Evolutionary conservation across 495 filamentous ascomycete genomes (phyloP), one percentile per base, ranked within the genome.

Genomic region (Lindgomyces ingoldianus): DNA sequence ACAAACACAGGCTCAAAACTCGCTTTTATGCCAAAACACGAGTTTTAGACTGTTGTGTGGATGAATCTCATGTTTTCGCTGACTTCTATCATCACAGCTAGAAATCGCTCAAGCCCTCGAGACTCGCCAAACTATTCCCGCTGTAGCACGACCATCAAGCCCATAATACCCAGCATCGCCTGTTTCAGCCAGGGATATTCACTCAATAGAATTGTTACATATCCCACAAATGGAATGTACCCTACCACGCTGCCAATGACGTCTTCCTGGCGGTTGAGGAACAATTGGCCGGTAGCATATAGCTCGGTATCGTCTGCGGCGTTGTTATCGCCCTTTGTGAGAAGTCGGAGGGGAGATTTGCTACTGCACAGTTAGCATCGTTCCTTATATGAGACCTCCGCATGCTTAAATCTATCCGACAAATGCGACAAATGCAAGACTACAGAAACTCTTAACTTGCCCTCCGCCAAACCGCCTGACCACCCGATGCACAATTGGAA

Each of bases 281-380:
- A 92, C 70, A 89, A 87, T 76, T 98, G 94, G 12, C 87, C 90
- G 22, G 81, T 77, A 0, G 93, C 91, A 70, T 93, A 96, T 3
- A 99, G 84, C 76, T 96, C 93, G 12, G 91, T 95, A 75, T 99
- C 94, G 73, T 98, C 94, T 1, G 91, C 89, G 10, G 85, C 74
- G 72, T 99, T 99, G 79, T 98, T 98, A 75, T 99, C 94, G 56
- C 94, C 94, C 78, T 98, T 99, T n/a, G 94, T 99, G 26, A 99
- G 83, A 12, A 98, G 83, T 56, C 85, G 81, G 39, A 84, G 67
- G 12, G 83, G 81, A 24, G 64, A 67, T 55, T 54, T 53, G 18
- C 75, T 21, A 8, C 36, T 55, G 19, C 27, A 41, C 52, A 52
- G 30, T 53, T 25, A 58, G 42, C 1, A 33, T 59, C 77, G 29